A percentile compares a stretch with the other conserved stretches of the same genome.
Evolutionary conservation across 2,329 filamentous ascomycete genomes (phyloP).

Genomic region (Alternaria ethzedia): DNA sequence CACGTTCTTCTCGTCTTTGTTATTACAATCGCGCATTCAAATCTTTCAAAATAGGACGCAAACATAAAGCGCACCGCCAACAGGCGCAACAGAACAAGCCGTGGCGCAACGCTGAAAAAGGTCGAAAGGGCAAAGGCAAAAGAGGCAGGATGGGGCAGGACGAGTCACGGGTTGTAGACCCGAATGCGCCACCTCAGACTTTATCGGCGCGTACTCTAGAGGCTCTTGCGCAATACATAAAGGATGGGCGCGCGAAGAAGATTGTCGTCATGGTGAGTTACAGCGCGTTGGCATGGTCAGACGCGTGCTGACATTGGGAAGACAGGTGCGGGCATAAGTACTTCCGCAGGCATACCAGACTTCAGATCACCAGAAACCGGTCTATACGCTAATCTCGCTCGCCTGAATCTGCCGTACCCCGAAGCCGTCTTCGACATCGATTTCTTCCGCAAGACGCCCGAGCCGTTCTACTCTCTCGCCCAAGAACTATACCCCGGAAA

Average conservation of each 20-base stretch:
- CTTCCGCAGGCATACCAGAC: conserved; percentile 79
- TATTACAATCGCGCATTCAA: neutral
- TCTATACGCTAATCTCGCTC: conserved; percentile 88
- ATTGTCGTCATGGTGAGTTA: conserved; percentile 78
- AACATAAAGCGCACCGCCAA: conserved; percentile 54
- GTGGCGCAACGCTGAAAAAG: conserved; percentile 38
- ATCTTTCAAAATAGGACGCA: conserved; percentile 58
- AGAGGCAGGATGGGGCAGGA: conserved; percentile 82
- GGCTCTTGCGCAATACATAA: conserved; percentile 81
- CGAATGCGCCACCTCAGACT: conserved; percentile 67
- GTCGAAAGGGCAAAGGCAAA: conserved; percentile 31
- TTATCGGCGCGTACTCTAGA: conserved; percentile 73
- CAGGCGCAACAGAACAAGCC: conserved; percentile 42
- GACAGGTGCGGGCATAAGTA: conserved; percentile 89
- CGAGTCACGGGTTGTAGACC: conserved; percentile 72
- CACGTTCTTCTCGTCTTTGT: neutral
- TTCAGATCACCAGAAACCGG: conserved; percentile 93
- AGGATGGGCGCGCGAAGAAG: conserved; percentile 67
- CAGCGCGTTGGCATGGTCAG: neutral
- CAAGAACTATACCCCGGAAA: conserved; percentile 91
- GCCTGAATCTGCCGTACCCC: conserved; percentile 83
- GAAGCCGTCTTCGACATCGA: conserved; percentile 94
- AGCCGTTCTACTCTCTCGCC: conserved; percentile 90
- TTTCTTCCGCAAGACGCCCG: conserved; percentile 84
- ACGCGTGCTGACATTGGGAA: conserved; percentile 12